Percentiles rank a stretch among this genome's conserved stretches.
Evolutionary conservation across 768 basidiomycete genomes (phyloP).

Genomic region (Mycena crocata): DNA sequence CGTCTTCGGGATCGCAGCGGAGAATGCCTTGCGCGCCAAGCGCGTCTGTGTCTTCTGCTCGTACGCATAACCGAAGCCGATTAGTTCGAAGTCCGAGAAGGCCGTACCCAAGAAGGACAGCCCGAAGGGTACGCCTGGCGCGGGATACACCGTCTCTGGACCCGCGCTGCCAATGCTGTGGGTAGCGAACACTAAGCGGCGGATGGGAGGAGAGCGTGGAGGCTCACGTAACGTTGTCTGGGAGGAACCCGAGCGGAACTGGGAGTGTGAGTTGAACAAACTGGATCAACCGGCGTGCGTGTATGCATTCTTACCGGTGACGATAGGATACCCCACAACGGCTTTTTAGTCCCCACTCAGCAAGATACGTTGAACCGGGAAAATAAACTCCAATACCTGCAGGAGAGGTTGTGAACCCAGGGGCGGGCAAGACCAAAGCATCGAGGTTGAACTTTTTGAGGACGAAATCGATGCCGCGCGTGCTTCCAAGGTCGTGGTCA

Average conservation of each 20-base stretch:
- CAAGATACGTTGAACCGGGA: background rate
- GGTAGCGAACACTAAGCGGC: background rate
- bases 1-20: constrained; percentile 66
- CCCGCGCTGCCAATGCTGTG: constrained; percentile 46
- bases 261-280: constrained; percentile 1
- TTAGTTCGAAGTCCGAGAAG: constrained; percentile 69
- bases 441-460: constrained; percentile 60
- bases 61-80: constrained; percentile 71
- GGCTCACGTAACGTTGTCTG: constrained; percentile 51
- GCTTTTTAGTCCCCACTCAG: constrained; percentile 43
- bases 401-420: constrained; percentile 51
- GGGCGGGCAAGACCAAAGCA: constrained; percentile 62
- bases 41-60: constrained; percentile 71
- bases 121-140: constrained; percentile 70
- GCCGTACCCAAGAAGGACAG: constrained; percentile 71
- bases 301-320: constrained; percentile 59
- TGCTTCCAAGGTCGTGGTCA: constrained; percentile 59
- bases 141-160: constrained; percentile 56
- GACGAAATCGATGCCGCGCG: constrained; percentile 65
- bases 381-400: constrained; percentile 42
- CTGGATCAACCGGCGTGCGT: background rate
- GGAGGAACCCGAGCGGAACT: constrained; percentile 68
- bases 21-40: constrained; percentile 58
- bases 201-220: background rate
- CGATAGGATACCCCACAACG: constrained; percentile 73